phyloP scores from a whole-genome alignment of 2,329 filamentous ascomycete genomes.

The Huntiella moniliformis region DNA sequence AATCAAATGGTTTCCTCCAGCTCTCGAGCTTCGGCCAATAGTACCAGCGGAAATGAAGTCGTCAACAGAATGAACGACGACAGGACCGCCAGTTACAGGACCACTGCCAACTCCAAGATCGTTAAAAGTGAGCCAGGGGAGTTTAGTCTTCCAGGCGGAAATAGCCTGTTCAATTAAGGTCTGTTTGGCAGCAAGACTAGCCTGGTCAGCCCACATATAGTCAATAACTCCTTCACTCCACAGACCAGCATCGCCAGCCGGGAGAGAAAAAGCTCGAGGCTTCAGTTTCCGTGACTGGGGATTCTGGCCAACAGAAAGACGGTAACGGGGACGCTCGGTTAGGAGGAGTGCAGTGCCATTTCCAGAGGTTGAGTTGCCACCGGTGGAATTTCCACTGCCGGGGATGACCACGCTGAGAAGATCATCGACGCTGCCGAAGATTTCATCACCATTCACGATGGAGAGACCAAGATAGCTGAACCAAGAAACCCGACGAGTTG shows the following conservation, averaged over 20 bases:
- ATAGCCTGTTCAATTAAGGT: conserved; percentile 3
- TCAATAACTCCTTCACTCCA: conserved; percentile 1
- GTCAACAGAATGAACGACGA: not conserved
- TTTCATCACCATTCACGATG: conserved; percentile 11
- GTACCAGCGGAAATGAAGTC: conserved; percentile 6
- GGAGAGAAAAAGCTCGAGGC: conserved; percentile 1
- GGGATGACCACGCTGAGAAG: not conserved
- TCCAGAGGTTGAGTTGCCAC: not conserved
- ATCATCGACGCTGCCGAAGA: conserved; percentile 7
- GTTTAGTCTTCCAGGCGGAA: conserved; percentile 5
- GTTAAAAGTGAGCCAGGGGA: conserved; percentile 9
- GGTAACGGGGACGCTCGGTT: no score
- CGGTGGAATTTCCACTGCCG: not conserved
- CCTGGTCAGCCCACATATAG: conserved; percentile 1
- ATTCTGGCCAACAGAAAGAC: not conserved
- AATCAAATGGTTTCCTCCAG: conserved; percentile 4
- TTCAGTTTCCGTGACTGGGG: not conserved
- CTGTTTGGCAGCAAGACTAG: not conserved
- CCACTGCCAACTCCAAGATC: not conserved
- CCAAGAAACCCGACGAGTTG: conserved; percentile 5
- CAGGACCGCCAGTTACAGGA: not conserved
- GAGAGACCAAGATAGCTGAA: conserved; percentile 3
- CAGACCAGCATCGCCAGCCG: not conserved
- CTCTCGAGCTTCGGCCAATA: not conserved
- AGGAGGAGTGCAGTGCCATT: not conserved